Base-by-base conservation (phyloP, 225 moss, liverwort and hornwort genomes). In the Pleurozium schreberi region DNA sequence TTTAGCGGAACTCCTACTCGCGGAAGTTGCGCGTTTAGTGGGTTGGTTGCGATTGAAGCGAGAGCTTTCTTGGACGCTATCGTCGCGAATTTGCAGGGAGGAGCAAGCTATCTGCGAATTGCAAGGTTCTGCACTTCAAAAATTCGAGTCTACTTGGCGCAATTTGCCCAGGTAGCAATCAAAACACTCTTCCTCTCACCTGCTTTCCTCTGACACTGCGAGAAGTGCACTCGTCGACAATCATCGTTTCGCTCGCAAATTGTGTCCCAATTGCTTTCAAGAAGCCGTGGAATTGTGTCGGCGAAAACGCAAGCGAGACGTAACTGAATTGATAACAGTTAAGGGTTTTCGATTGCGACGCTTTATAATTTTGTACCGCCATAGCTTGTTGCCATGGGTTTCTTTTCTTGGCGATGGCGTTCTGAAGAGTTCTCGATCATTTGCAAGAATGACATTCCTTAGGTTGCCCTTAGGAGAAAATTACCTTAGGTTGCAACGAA, bases 121-220 rank as follows among this genome's bases (percentile, higher is more conserved):
- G 85, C 52, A 52, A 79, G 50, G 59, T 58, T 85, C 36, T 77
- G 42, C 15, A 11, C 47, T 10, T 30, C 5, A 67, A 42, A 55
- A 75, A 19, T 34, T 75, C 61, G 61, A 27, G 27, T 67, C 67
- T 84, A 11, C 61, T 82, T 82, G 75, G 60, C 67, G 55, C 62
- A 62, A 86, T 81, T 84, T 57, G 68, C 85, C 43, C 64, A 89
- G 92, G 91, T 91, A 89, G 75, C 76, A 33, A 86, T 62, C n/a
- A 68, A 18, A 10, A 50, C 67, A 27, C 62, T 67, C 79, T 55
- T 80, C 38, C 52, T 57, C 52, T 14, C 85, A 82, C 67, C 33
- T 68, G 70, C 27, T 89, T 58, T 83, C 45, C 27, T 47, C 50
- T 81, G 59, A 61, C 61, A 31, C 42, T 33, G 18, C 47, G 52